Conservation (phyloP, 257 asterid species). For the Craterostigma plantagineum region DNA sequence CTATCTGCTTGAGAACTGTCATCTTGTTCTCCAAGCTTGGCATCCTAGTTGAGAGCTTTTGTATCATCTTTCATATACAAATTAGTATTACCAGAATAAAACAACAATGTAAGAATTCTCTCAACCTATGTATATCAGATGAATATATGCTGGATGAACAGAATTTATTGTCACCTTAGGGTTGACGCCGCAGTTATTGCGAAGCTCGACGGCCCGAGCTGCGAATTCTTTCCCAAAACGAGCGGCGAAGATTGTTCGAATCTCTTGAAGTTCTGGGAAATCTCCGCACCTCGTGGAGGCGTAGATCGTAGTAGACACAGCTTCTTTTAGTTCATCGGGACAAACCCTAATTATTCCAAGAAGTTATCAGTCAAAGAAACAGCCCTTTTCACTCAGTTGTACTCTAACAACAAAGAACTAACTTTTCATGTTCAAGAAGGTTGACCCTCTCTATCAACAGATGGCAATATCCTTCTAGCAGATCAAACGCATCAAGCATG, state of each 20-base stretch:
- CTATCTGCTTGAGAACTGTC: not conserved
- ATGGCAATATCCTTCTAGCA: slow-evolving; percentile 54
- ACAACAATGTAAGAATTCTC: not conserved
- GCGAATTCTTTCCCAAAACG: slow-evolving; percentile 55
- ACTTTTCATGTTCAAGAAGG: slow-evolving; percentile 55
- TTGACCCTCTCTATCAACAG: slow-evolving; percentile 39
- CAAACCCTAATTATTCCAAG: slow-evolving; percentile 59
- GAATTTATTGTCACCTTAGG: no score
- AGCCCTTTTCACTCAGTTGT: no score
- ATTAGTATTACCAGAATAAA: not conserved
- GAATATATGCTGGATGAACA: no score
- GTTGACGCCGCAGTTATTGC: slow-evolving; percentile 83
- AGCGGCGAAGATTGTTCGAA: slow-evolving; percentile 30
- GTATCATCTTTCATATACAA: not conserved
- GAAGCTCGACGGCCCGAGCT: slow-evolving; percentile 50
- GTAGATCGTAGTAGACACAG: slow-evolving; percentile 45
- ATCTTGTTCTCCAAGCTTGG: slow-evolving; percentile 1
- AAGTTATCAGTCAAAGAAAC: no score
- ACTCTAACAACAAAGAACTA: no score
- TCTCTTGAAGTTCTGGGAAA: slow-evolving; percentile 80
- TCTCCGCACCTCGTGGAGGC: slow-evolving; percentile 85
- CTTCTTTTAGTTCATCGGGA: slow-evolving; percentile 70
- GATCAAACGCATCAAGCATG: slow-evolving; percentile 54
- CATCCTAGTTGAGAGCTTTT: slow-evolving; percentile 1
- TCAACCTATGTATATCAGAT: not conserved